These are phyloP conservation scores for Coniferiporia sulphurascens DNA, from an alignment of 1,284 basidiomycete species.

Conservation along the genomic window DNA sequence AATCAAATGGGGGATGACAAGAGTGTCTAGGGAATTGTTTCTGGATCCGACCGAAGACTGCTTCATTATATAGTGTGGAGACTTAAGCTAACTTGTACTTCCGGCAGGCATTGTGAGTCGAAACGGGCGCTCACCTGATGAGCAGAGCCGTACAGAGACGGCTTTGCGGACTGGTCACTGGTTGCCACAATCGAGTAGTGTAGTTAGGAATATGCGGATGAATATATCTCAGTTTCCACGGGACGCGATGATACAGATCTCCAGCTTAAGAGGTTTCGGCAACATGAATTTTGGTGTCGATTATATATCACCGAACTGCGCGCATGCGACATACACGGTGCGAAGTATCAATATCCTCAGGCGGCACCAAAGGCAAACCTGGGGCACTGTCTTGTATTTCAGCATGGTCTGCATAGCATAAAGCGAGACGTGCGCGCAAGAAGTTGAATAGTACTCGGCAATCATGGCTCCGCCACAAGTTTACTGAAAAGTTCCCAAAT, in stretches of 20 bases:
- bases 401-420: background rate
- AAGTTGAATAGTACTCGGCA: background rate
- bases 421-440: background rate
- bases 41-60: background rate
- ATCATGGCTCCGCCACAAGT: background rate
- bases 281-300: background rate
- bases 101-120: background rate
- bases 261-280: slow-evolving; percentile 3
- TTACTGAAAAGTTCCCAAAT: background rate
- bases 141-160: background rate
- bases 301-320: slow-evolving; percentile 14
- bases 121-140: background rate
- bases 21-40: background rate
- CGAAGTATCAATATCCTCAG: background rate
- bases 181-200: background rate
- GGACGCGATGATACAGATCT: slow-evolving; percentile 6
- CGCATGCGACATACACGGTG: slow-evolving; percentile 1
- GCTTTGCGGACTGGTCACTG: background rate
- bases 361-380: background rate
- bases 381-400: background rate
- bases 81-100: slow-evolving; percentile 4
- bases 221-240: slow-evolving; percentile 10
- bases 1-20: slow-evolving; percentile 14
- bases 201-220: background rate
- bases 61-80: slow-evolving; percentile 1